Conservation (phyloP, 202 grass and related monocot species). For the Schoenoplectus tabernaemontani region DNA sequence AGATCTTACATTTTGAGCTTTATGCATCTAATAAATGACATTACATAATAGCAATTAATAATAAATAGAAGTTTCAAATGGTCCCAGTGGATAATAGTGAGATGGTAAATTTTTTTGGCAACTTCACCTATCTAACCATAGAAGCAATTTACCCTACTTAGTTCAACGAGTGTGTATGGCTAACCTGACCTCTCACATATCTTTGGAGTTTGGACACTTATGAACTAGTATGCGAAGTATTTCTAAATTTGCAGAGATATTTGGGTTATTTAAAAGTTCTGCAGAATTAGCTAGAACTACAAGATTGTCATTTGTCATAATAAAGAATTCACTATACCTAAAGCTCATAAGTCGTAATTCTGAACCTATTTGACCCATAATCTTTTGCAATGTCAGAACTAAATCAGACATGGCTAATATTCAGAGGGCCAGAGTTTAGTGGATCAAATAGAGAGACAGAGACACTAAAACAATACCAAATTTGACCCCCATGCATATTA, state of each 20-base stretch:
- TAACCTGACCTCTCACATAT: background rate
- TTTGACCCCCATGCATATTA: background rate
- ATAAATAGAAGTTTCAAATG: background rate
- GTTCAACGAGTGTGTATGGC: background rate
- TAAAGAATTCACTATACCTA: background rate
- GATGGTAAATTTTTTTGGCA: background rate
- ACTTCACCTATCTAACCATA: background rate
- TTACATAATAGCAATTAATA: background rate
- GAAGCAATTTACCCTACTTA: background rate
- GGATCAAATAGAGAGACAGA: background rate
- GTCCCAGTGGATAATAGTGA: background rate
- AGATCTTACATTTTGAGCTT: slow-evolving; percentile 78
- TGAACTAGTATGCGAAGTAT: too few relatives aligned
- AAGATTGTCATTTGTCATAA: background rate
- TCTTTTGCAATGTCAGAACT: background rate
- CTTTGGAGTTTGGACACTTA: too few relatives aligned
- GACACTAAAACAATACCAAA: background rate
- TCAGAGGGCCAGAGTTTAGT: background rate
- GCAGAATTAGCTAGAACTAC: too few relatives aligned
- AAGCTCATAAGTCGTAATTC: background rate
- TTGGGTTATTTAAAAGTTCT: background rate
- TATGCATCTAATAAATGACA: slow-evolving; percentile 60
- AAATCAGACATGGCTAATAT: background rate
- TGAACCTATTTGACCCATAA: background rate
- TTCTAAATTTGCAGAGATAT: too few relatives aligned